Evolutionary conservation across 148 eudicot genomes (phyloP).

Genomic region (Suaeda aralocaspica): DNA sequence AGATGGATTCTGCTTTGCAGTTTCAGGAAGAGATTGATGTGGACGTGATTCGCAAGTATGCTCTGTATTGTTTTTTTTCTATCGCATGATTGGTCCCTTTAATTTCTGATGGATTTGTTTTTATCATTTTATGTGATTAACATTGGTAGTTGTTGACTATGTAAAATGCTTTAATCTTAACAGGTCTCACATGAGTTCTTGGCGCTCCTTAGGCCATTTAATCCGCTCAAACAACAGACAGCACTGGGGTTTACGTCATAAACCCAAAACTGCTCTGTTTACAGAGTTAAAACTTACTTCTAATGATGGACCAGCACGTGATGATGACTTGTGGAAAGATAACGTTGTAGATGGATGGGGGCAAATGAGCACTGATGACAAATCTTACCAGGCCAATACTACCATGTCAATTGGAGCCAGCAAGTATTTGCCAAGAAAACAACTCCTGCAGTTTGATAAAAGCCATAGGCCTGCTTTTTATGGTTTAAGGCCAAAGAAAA

Average conservation of each 20-base stretch:
- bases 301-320: constrained; percentile 36
- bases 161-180: constrained; percentile 23
- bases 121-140: background rate
- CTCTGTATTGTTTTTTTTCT: background rate
- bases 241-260: constrained; percentile 71
- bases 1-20: constrained; percentile 66
- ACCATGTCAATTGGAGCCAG: constrained; percentile 25
- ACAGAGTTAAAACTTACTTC: constrained; percentile 71
- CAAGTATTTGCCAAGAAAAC: constrained; percentile 38
- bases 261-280: constrained; percentile 56
- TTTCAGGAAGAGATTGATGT: constrained; percentile 34
- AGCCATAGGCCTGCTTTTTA: constrained; percentile 90
- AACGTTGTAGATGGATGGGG: constrained; percentile 55
- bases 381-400: constrained; percentile 26
- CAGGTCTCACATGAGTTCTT: constrained; percentile 71
- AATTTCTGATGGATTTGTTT: background rate
- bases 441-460: constrained; percentile 90
- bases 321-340: constrained; percentile 51
- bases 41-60: constrained; percentile 60
- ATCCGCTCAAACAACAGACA: constrained; percentile 45
- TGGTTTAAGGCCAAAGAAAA: constrained; percentile 83
- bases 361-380: constrained; percentile 32
- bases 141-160: background rate
- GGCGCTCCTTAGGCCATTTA: constrained; percentile 55
- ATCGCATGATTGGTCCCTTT: background rate